Conservation (phyloP, 202 grass and related monocot species). For the Zoysia matrella region DNA sequence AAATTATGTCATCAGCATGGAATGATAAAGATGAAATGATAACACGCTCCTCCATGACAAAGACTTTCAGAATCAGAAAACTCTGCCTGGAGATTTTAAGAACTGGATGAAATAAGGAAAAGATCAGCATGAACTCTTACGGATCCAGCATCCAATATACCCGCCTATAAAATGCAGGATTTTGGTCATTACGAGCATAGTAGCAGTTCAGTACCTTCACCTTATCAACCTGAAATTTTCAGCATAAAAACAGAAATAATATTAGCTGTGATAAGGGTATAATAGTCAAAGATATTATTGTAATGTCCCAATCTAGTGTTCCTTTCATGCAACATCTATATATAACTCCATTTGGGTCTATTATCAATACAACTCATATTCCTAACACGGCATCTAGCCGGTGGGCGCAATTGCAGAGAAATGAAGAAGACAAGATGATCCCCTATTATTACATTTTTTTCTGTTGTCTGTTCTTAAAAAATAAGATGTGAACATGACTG, state of each 20-base stretch:
- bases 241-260: conserved; percentile 17
- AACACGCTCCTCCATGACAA: conserved; percentile 6
- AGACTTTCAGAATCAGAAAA: not conserved
- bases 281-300: too few species aligned
- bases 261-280: conserved; percentile 20
- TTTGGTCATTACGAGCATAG: conserved; percentile 72
- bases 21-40: not conserved
- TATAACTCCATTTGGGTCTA: too few species aligned
- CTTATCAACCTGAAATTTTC: conserved; percentile 70
- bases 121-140: conserved; percentile 62
- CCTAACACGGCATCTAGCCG: too few species aligned
- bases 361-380: too few species aligned
- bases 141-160: conserved; percentile 95
- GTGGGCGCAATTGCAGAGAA: too few species aligned
- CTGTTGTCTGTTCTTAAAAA: too few species aligned
- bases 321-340: too few species aligned
- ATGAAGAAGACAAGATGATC: too few species aligned
- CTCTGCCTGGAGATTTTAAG: not conserved
- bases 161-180: conserved; percentile 73
- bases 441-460: too few species aligned
- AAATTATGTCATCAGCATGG: not conserved
- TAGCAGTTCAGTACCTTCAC: conserved; percentile 69
- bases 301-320: too few species aligned
- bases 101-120: too few species aligned
- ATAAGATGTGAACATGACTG: conserved; percentile 1